Conservation (phyloP, 2,329 filamentous ascomycete species). For the Neoascochyta sp. region DNA sequence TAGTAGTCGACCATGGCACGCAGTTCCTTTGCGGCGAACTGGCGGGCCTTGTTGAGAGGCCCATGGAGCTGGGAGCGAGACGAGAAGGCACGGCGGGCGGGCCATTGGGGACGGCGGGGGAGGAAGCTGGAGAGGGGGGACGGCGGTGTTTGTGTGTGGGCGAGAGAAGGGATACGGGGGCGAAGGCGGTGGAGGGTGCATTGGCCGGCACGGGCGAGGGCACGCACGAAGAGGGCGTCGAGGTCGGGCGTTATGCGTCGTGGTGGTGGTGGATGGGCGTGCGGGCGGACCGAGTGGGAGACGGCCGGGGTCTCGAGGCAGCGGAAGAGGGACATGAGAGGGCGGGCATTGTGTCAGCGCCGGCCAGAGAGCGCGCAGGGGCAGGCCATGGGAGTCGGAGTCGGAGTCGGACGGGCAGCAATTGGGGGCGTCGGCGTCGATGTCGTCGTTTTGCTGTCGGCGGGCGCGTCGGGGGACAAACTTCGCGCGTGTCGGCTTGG, state of each 20-base stretch:
- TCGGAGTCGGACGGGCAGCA: too few species aligned
- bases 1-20: slow-evolving; percentile 50
- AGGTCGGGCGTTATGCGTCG: slow-evolving; percentile 33
- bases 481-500: slow-evolving; percentile 29
- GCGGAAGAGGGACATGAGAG: slow-evolving; percentile 62
- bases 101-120: slow-evolving; percentile 4
- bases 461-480: slow-evolving; percentile 12
- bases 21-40: slow-evolving; percentile 44
- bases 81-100: slow-evolving; percentile 6
- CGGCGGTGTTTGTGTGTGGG: slow-evolving; percentile 7
- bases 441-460: slow-evolving; percentile 1
- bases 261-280: slow-evolving; percentile 1
- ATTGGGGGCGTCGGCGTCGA: slow-evolving; percentile 4
- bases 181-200: slow-evolving; percentile 49
- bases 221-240: slow-evolving; percentile 53
- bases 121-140: background rate
- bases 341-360: slow-evolving; percentile 55
- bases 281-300: slow-evolving; percentile 35
- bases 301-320: slow-evolving; percentile 50
- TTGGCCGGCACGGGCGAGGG: slow-evolving; percentile 51
- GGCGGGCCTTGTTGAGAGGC: slow-evolving; percentile 20
- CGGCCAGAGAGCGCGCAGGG: slow-evolving; percentile 3
- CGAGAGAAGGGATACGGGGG: slow-evolving; percentile 9
- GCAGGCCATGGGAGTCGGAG: slow-evolving; percentile 2
- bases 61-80: slow-evolving; percentile 8